Percentiles rank a stretch among this genome's conserved stretches.
Conservation (phyloP, 371 early-diverging fungal genomes). For the Synchytrium microbalum region DNA sequence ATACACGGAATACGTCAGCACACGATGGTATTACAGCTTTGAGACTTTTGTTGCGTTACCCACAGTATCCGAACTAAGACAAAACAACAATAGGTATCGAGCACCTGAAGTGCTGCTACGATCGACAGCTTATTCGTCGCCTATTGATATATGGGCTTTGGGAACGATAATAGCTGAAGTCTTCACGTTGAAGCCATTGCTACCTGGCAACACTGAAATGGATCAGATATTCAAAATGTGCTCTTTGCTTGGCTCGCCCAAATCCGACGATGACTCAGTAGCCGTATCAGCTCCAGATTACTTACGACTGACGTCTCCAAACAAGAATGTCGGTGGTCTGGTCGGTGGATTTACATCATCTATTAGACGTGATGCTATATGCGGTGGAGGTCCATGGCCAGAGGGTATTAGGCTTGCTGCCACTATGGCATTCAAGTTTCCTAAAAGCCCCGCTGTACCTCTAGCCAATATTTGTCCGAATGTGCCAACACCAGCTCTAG, state of each 20-base stretch:
- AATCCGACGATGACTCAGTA: background rate
- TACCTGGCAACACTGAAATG: conserved; percentile 87
- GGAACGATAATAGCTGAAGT: conserved; percentile 91
- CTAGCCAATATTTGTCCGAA: conserved; percentile 52
- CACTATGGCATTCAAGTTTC: conserved; percentile 59
- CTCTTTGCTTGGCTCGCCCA: conserved; percentile 34
- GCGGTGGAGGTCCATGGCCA: conserved; percentile 58
- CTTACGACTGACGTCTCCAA: background rate
- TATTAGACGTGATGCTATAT: conserved; percentile 29
- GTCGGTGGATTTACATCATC: conserved; percentile 14
- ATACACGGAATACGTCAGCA: conserved; percentile 87
- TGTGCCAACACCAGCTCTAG: conserved; percentile 55
- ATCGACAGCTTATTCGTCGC: conserved; percentile 73
- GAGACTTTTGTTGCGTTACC: conserved; percentile 1
- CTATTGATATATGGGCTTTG: conserved; percentile 97
- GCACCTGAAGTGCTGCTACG: conserved; percentile 95
- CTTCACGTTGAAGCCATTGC: conserved; percentile 72
- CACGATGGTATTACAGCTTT: conserved; percentile 65
- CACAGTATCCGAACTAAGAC: background rate
- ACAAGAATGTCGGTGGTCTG: conserved; percentile 16
- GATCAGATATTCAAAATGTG: conserved; percentile 71
- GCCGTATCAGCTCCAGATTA: background rate
- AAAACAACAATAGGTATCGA: conserved; percentile 84
- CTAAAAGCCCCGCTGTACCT: conserved; percentile 34
- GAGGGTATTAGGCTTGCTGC: conserved; percentile 56